These are phyloP conservation scores for Senna siamea DNA, from an alignment of 306 rosid species.

Conservation along the genomic window DNA sequence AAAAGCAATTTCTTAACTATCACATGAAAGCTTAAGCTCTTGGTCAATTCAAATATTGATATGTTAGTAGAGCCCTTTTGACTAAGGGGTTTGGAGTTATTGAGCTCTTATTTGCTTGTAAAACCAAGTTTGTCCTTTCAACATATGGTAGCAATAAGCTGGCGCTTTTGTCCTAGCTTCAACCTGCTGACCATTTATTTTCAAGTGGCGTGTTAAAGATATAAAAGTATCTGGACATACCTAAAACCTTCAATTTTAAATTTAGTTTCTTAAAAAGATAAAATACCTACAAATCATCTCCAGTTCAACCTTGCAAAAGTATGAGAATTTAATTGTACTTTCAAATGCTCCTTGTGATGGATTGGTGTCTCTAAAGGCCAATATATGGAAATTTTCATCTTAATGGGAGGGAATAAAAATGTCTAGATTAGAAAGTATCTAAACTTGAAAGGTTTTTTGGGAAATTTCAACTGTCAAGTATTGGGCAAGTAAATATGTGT, in stretches of 20 bases:
- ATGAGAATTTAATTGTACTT: background rate
- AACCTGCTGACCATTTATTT: constrained; percentile 11
- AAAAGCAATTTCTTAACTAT: background rate
- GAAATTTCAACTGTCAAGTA: background rate
- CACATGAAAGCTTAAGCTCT: constrained; percentile 21
- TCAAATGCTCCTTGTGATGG: background rate
- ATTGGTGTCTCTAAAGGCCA: background rate
- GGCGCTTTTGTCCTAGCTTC: constrained; percentile 12
- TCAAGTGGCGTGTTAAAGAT: constrained; percentile 1
- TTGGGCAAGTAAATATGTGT: background rate
- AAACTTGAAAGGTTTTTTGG: background rate
- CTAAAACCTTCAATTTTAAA: background rate
- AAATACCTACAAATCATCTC: background rate
- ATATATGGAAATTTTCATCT: background rate
- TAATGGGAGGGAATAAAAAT: background rate
- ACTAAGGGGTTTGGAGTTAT: constrained; percentile 20
- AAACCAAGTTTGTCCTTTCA: constrained; percentile 21
- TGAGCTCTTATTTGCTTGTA: constrained; percentile 3
- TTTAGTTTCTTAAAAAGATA: background rate
- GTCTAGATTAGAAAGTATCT: background rate
- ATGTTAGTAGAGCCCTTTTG: background rate
- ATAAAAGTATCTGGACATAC: constrained; percentile 3
- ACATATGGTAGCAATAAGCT: background rate
- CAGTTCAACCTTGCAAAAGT: background rate
- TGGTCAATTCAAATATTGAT: background rate